Evolutionary conservation across 257 asterid genomes (phyloP), one percentile per base, ranked within the genome.

Genomic region (Fraxinus excelsior): DNA sequence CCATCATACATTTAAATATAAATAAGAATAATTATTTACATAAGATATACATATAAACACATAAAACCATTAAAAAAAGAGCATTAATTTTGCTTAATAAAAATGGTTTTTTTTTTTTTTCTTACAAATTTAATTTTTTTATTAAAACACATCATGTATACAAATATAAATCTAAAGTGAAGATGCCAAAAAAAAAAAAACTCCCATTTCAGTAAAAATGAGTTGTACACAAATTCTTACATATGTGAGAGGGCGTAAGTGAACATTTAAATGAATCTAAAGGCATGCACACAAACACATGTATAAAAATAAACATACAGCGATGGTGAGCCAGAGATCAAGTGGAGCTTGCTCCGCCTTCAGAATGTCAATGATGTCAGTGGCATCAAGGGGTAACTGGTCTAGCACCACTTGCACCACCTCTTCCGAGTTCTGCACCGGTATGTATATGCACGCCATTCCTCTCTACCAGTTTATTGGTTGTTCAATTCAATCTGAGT

Each of bases 311-410:
- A 4, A 31, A 31, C 32, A 7, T 80, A 94, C 99, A 19, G 99
- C 98, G 58, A 94, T 94, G 32, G 91, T 91, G 68, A 94, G 96
- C 99, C 99, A 92, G 71, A 94, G 96, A 84, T 94, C 93, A 29
- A 94, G 96, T 35, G 99, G 97, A 70, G 99, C 99, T 91, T 94
- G 99, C 82, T 94, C 99, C 64, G 99, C 99, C 86, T 92, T 94
- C 71, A 94, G 97, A 78, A 94, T 94, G 81, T 95, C 96, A 78
- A 95, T 90, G 73, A 95, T 92, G 84, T 95, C 99, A 29, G 98
- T 91, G 79, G 99, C 97, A 58, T 95, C 99, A 53, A 98, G 91
- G 14, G 99, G 98, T 12, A 95, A 94, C 79, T 95, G 98, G 85
- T 95, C 99, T 80, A 95, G 91, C 67, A 84, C 92, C 44, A 95